These are phyloP conservation scores for Wallemia ichthyophaga DNA, from an alignment of 1,284 basidiomycete species.

Conservation along the genomic window DNA sequence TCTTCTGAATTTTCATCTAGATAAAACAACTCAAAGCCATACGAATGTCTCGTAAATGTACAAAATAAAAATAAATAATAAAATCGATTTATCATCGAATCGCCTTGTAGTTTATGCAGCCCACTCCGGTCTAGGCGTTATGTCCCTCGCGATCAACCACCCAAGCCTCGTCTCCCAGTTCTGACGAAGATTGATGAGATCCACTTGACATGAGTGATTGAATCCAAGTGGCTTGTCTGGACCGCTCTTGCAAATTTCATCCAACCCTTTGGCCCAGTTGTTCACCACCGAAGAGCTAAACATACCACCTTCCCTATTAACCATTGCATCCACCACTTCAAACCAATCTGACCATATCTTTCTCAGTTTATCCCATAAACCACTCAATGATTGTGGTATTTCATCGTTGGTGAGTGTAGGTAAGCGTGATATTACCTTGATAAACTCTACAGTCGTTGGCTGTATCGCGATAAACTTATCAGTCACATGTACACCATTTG, in stretches of 20 bases:
- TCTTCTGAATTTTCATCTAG: too few species aligned
- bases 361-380: background rate
- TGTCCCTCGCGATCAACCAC: background rate
- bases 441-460: background rate
- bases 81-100: background rate
- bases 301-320: background rate
- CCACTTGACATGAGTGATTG: background rate
- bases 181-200: background rate
- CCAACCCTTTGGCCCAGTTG: background rate
- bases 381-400: background rate
- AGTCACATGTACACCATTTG: background rate
- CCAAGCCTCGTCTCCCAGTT: background rate
- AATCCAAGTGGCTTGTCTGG: background rate
- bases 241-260: background rate
- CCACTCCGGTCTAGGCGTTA: background rate
- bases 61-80: background rate
- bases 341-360: background rate
- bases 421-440: background rate
- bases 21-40: too few species aligned
- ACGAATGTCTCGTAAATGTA: too few species aligned
- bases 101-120: background rate
- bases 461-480: background rate
- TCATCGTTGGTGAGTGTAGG: background rate
- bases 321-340: background rate
- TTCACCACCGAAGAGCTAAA: background rate